Evolutionary conservation across 192 early-diverging fungal genomes (phyloP), one percentile per base, ranked within the genome.

Genomic region (Ambispora gerdemannii): DNA sequence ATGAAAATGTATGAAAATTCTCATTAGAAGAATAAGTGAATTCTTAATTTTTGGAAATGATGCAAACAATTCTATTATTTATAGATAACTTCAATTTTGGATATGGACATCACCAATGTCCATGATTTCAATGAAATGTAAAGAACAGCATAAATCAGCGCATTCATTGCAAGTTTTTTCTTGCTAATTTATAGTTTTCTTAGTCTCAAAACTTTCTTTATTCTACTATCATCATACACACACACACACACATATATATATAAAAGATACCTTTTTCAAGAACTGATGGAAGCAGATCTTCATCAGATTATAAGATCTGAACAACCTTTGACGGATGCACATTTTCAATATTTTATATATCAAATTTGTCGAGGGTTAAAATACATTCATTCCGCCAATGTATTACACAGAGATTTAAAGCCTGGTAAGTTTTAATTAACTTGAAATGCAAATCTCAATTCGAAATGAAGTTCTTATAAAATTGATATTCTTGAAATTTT

Each of bases 281-380:
- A 95, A 71, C 78, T 99, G 50, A 99, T 99, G 97, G 97, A 99
- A 75, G 95, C 97, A n/a, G 97, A 99, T 76, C 84, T 99, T 62
- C 92, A 96, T 80, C 95, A 95, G 76, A 97, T 99, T 72, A 95
- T 99, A 76, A 91, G 91, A 62, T 93, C 92, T 22, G 85, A 81
- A 59, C 97, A 99, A 75, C 87, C 88, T n/a, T 84, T 99, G 66
- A 93, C 95, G 3, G 93, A 97, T 70, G 90, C 94, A 60, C 97
- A 99, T 79, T 96, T 88, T 77, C 97, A 99, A 83, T 98, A 97
- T 83, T 99, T 99, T 79, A 83, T 98, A 60, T 99, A 95, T 80
- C 97, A 99, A 80, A 91, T 98, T 59, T 89, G 92, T 76, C 88
- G 96, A 60, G 97, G 96, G 11, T 87, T 99, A 55, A 99, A 98